phyloP scores from a whole-genome alignment of 352 stramenopile species.

The Globisporangium mamillatum region DNA sequence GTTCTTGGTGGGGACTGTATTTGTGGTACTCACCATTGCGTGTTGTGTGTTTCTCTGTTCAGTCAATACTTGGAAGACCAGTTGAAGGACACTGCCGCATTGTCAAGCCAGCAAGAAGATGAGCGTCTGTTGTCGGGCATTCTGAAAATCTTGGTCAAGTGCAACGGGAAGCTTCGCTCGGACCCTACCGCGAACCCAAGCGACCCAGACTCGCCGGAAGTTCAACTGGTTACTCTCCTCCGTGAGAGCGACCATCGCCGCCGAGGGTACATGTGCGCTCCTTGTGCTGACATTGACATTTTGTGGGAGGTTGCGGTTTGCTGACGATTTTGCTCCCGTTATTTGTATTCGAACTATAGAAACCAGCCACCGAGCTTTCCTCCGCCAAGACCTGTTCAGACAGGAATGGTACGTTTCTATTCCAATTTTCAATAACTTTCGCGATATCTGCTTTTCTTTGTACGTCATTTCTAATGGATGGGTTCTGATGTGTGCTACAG shows the following conservation, averaged over 20 bases:
- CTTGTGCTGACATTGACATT: background rate
- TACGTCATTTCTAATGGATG: background rate
- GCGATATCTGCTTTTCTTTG: background rate
- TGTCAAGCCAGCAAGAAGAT: conserved; percentile 48
- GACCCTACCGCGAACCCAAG: conserved; percentile 42
- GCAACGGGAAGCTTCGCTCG: conserved; percentile 72
- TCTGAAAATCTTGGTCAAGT: conserved; percentile 72
- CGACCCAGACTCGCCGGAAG: conserved; percentile 60
- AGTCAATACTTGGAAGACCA: conserved; percentile 62
- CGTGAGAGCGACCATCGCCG: conserved; percentile 68
- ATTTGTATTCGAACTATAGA: conserved; percentile 11
- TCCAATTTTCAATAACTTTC: background rate
- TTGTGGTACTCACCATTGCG: background rate
- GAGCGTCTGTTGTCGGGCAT: conserved; percentile 67
- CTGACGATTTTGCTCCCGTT: background rate
- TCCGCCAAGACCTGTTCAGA: conserved; percentile 38
- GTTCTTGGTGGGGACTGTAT: background rate
- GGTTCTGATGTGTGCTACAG: conserved; percentile 22
- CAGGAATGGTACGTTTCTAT: conserved; percentile 28
- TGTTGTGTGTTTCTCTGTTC: background rate
- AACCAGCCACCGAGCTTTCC: conserved; percentile 45
- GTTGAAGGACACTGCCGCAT: conserved; percentile 32
- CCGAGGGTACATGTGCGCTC: conserved; percentile 31
- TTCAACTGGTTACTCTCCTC: conserved; percentile 61
- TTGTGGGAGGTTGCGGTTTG: background rate